These are phyloP conservation scores for Calycina herbarum DNA, from an alignment of 2,329 filamentous ascomycete species.

Conservation along the genomic window DNA sequence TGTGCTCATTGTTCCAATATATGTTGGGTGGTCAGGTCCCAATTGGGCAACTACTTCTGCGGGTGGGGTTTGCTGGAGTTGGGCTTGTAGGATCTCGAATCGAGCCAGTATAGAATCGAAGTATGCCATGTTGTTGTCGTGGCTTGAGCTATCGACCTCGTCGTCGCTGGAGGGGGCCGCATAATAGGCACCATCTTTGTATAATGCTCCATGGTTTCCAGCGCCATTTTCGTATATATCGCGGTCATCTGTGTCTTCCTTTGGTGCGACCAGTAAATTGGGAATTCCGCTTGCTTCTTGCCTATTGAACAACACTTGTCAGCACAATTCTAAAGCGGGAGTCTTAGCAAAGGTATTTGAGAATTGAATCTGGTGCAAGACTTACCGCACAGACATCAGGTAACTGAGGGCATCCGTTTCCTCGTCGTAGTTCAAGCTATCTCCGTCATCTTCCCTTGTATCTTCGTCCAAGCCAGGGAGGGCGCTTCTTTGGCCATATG, in stretches of 20 bases:
- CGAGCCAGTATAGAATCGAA: constrained; percentile 64
- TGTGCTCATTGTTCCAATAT: constrained; percentile 40
- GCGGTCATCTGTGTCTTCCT: constrained; percentile 39
- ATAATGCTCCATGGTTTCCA: constrained; percentile 63
- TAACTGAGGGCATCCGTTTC: constrained; percentile 68
- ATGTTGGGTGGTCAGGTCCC: constrained; percentile 50
- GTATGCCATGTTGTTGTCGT: constrained; percentile 62
- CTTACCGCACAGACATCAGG: constrained; percentile 69
- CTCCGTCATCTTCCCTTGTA: constrained; percentile 42
- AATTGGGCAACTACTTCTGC: constrained; percentile 53
- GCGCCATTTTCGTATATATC: constrained; percentile 50
- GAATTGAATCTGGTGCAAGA: constrained; percentile 16
- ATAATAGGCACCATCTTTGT: constrained; percentile 77
- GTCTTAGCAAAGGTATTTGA: constrained; percentile 3
- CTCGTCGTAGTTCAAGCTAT: constrained; percentile 67
- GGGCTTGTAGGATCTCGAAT: constrained; percentile 64
- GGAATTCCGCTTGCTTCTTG: constrained; percentile 75
- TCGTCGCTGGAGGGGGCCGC: constrained; percentile 50
- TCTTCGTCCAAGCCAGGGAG: constrained; percentile 62
- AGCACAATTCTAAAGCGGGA: constrained; percentile 29
- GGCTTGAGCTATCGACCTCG: constrained; percentile 31
- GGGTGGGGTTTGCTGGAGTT: constrained; percentile 58
- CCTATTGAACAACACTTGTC: constrained; percentile 51
- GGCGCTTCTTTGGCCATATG: constrained; percentile 71
- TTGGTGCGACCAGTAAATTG: constrained; percentile 66